phyloP scores from a whole-genome alignment of 2,329 filamentous ascomycete genomes.

The Diplodia seriata region DNA sequence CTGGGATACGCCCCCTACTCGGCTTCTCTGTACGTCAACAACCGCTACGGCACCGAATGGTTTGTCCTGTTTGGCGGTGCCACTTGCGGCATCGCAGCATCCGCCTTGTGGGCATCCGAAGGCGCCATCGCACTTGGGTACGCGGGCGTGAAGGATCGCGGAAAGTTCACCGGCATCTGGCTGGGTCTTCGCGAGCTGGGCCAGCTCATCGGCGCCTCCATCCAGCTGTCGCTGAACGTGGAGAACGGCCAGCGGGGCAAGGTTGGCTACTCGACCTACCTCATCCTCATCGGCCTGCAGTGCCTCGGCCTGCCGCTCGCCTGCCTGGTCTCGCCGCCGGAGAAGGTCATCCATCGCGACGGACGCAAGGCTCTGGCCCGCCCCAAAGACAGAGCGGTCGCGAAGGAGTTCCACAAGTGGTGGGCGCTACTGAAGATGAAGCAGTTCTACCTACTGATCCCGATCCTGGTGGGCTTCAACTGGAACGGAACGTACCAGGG shows the following conservation, averaged over 20 bases:
- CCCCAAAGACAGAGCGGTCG: background rate
- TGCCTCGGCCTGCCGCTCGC: slow-evolving; percentile 56
- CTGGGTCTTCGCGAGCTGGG: slow-evolving; percentile 61
- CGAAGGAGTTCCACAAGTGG: slow-evolving; percentile 6
- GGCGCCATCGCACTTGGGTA: slow-evolving; percentile 55
- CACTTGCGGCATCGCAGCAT: slow-evolving; percentile 46
- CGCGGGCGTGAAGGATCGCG: slow-evolving; percentile 55
- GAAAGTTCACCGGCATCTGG: slow-evolving; percentile 52
- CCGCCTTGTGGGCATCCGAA: slow-evolving; percentile 52
- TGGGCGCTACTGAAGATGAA: slow-evolving; percentile 51
- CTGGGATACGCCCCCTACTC: slow-evolving; percentile 44
- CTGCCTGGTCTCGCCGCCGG: slow-evolving; percentile 54
- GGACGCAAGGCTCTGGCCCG: slow-evolving; percentile 40
- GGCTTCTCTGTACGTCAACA: slow-evolving; percentile 42
- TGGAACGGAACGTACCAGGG: slow-evolving; percentile 61
- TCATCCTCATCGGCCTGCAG: slow-evolving; percentile 53
- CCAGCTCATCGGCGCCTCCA: slow-evolving; percentile 60
- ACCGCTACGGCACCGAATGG: slow-evolving; percentile 45
- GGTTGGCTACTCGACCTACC: slow-evolving; percentile 53
- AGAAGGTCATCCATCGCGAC: slow-evolving; percentile 54
- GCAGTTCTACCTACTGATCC: slow-evolving; percentile 58
- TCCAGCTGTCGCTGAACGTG: slow-evolving; percentile 60
- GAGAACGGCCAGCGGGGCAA: slow-evolving; percentile 53
- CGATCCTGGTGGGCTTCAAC: slow-evolving; percentile 59
- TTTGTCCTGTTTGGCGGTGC: slow-evolving; percentile 45